A percentile compares a stretch with the other conserved stretches of the same genome.
Conservation (phyloP, 441 rosid genomes). For the Pelargonium fulgidum region DNA sequence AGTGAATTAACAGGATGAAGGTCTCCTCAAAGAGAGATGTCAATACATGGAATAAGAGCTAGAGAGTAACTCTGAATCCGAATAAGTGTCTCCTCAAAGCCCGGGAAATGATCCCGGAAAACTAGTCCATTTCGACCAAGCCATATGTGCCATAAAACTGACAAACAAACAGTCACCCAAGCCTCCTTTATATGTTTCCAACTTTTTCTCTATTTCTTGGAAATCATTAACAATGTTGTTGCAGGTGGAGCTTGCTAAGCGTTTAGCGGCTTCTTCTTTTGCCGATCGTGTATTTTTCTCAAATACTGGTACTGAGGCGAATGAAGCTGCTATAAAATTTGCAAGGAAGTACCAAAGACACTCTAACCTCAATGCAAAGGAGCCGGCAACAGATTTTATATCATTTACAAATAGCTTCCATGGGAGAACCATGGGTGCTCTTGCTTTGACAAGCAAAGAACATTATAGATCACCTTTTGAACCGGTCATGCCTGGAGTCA, state of each 20-base stretch:
- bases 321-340: conserved; percentile 93
- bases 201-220: conserved; percentile 1
- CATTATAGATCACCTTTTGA: conserved; percentile 76
- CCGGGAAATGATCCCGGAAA: too few relatives aligned
- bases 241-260: conserved; percentile 78
- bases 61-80: too few relatives aligned
- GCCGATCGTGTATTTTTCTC: conserved; percentile 81
- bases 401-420: conserved; percentile 77
- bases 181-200: not conserved
- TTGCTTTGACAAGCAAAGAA: conserved; percentile 89
- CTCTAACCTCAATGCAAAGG: conserved; percentile 38
- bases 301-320: conserved; percentile 90
- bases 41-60: too few relatives aligned
- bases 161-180: too few relatives aligned
- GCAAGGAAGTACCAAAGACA: conserved; percentile 76
- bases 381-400: conserved; percentile 56
- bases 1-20: not conserved
- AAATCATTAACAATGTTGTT: conserved; percentile 10
- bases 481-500: conserved; percentile 95
- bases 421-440: conserved; percentile 78
- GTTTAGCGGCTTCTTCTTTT: conserved; percentile 59
- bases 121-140: too few relatives aligned
- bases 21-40: too few relatives aligned
- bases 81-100: too few relatives aligned
- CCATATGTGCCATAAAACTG: too few relatives aligned